These are phyloP conservation scores for Nicotiana attenuata DNA, from an alignment of 257 asterid genomes.

Conservation along the genomic window DNA sequence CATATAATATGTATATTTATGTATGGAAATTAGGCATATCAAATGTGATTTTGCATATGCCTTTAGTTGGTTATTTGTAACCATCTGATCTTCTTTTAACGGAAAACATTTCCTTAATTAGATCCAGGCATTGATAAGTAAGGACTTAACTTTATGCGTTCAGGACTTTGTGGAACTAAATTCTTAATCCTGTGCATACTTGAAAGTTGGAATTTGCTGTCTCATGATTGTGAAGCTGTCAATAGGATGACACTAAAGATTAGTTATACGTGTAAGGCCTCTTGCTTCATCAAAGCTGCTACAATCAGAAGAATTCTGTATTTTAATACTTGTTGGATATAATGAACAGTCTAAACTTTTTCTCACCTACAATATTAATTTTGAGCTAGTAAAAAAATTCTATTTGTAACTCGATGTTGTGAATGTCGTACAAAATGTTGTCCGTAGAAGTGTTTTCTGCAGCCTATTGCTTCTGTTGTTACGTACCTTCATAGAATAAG, in stretches of 20 bases:
- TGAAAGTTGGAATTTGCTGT: conserved; percentile 1
- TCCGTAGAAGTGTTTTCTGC: neutral
- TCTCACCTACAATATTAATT: neutral
- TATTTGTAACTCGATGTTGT: neutral
- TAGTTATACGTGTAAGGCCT: neutral
- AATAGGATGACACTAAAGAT: neutral
- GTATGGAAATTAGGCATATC: neutral
- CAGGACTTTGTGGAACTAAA: neutral
- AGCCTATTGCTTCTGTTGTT: neutral
- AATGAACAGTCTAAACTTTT: neutral
- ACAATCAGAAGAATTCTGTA: neutral
- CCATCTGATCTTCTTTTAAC: neutral
- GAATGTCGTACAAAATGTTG: neutral
- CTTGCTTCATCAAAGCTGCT: neutral
- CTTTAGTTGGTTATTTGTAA: neutral
- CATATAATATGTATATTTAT: neutral
- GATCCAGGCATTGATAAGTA: neutral
- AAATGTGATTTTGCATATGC: neutral
- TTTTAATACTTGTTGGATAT: neutral
- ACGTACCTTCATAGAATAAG: neutral
- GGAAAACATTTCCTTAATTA: neutral
- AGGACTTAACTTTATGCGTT: neutral
- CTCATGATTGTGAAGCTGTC: neutral
- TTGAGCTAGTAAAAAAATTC: neutral
- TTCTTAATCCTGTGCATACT: neutral